Base-by-base conservation (phyloP, 2,329 filamentous ascomycete species). In the Ceratocystis ficicola region DNA sequence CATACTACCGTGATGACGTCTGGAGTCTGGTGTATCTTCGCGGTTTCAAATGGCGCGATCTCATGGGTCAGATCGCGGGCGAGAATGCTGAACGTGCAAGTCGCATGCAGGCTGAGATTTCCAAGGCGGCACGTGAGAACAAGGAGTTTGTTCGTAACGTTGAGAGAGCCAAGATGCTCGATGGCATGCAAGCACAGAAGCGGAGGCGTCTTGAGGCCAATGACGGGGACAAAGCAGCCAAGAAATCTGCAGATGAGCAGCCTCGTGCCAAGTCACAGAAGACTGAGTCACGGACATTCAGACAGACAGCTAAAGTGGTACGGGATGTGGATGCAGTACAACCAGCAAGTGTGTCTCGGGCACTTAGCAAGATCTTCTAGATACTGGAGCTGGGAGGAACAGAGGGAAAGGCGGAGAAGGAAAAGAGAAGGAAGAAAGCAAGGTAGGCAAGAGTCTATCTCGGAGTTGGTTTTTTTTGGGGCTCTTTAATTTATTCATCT, bases 21-120 rank as follows among this genome's bases (percentile, higher is more conserved):
- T 95, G 90, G 90, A 92, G 88, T 71, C 77, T 94, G 69, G 81
- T 88, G 68, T 95, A 95, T 72, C 77, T 95, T 69, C 87, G 84
- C 69, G 89, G 88, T 1, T 93, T 94, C 77, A 94, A 93, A 75
- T 95, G 90, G 90, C 78, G 82, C 69, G 79, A 86, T 71, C 75
- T 86, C 69, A 90, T 87, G 66, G 87, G 89, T 74, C 87, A 92
- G 76, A 91, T 93, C 70, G 81, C 87, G 50, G 82, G 86, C 32
- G 90, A 95, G 78, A 90, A 92, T 73, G 89, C 89, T 4, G 89
- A 93, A 75, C 78, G 89, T 67, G 81, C 85, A 65, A 87, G 86
- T 71, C 81, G 89, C 71, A 84, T 94, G 81, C 78, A 88, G 67
- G 87, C 88, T 12, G 90, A 94, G 75, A 88, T 94, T 70, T 81